Evolutionary conservation across 2,329 filamentous ascomycete genomes (phyloP), one percentile per base, ranked within the genome.

Genomic region (Trichoderma pleuroti): DNA sequence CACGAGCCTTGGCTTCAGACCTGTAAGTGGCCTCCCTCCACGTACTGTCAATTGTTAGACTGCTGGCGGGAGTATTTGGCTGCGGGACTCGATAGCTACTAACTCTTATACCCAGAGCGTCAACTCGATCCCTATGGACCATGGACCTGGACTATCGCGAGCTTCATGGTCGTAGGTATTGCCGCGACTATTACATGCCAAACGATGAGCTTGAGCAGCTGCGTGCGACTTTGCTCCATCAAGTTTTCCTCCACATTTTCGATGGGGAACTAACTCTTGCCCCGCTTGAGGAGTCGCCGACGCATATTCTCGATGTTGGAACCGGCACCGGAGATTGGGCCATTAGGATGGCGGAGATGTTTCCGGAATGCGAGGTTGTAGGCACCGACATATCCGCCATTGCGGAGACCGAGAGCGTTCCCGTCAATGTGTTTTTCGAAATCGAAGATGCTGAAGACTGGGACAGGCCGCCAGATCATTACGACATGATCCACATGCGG

Each of bases 131-230:
- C n/a, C 76, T 86, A 63, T 84, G 82, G 76, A 83, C 83, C 52
- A 78, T 81, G 70, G 84, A 86, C 72, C 81, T 91, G 36, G 85
- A 88, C 76, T 86, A 87, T 73, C 82, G 87, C 68, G 81, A 86
- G 72, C 88, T 91, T 72, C 86, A 91, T 78, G 87, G 85, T 56
- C 86, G 90, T 26, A 84, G 90, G 73, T 90, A 89, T 76, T 89
- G 90, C 75, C 82, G 86, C 39, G 83, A 84, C 39, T 91, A 91
- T 75, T 88, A 84, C 77, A 89, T 91, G 84, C 90, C 90, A 16
- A 91, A 90, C 77, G 90, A 91, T 75, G 87, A 90, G 59, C 80
- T 84, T 59, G 90, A 92, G 76, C 88, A 91, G 77, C 87, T 88
- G 59, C 87, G 90, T 54, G 78, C 90, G 64, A 85, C 86, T 71